Conservation (phyloP, 2,329 filamentous ascomycete genomes). For the Exophiala bonariae region DNA sequence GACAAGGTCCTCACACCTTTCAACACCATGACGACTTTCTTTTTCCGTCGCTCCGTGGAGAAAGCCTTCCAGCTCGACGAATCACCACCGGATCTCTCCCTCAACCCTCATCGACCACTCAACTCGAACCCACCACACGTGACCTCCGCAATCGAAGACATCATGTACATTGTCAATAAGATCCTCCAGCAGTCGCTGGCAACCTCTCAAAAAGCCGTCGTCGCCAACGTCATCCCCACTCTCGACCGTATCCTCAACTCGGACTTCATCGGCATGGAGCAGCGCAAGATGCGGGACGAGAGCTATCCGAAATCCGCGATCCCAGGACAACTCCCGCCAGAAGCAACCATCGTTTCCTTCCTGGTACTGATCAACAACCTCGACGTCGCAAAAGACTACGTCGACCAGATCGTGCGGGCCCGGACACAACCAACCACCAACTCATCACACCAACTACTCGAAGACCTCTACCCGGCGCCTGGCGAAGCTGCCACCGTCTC, state of each 20-base stretch:
- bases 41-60: conserved; percentile 92
- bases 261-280: conserved; percentile 96
- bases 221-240: conserved; percentile 75
- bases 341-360: conserved; percentile 85
- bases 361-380: conserved; percentile 94
- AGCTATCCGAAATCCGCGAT: conserved; percentile 79
- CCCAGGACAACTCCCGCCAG: conserved; percentile 79
- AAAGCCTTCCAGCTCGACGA: conserved; percentile 98
- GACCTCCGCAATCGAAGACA: conserved; percentile 92
- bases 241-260: conserved; percentile 77
- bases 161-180: conserved; percentile 98
- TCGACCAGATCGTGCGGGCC: conserved; percentile 77
- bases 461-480: conserved; percentile 70
- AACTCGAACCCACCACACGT: conserved; percentile 84
- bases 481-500: conserved; percentile 72
- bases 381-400: conserved; percentile 87
- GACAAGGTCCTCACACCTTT: conserved; percentile 76
- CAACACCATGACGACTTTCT: conserved; percentile 91
- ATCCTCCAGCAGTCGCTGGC: conserved; percentile 83
- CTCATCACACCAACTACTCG: conserved; percentile 38
- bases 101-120: conserved; percentile 71
- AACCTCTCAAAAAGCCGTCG: conserved; percentile 77
- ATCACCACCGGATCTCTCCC: conserved; percentile 72
- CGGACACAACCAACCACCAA: conserved; percentile 55
- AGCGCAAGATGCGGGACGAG: conserved; percentile 96